Base-by-base conservation (phyloP, 345 rosid species). In the Syzygium aromaticum region DNA sequence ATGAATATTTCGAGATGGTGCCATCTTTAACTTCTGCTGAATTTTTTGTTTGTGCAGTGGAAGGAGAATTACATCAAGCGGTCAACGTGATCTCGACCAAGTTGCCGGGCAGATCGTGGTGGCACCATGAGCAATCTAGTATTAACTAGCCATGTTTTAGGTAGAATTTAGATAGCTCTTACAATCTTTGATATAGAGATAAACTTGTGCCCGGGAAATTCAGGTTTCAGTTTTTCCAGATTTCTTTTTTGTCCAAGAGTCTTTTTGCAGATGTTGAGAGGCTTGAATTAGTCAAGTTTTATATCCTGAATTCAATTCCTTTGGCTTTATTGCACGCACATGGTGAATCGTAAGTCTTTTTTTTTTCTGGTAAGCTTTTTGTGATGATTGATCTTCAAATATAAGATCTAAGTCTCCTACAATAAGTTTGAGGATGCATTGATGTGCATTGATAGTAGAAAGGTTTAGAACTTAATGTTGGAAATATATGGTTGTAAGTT, bases 61-160 rank as follows among this genome's bases (percentile, higher is more conserved):
- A 86, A 94, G 99, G 88, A 94, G 38, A 91, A 97, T 97, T 88
- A 95, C 98, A 15, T 97, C 99, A 33, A 96, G 90, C 22, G 98
- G 99, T 30, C 97, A 92, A 84, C 87, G 99, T 63, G 99, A 97
- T 92, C 96, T 97, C 57, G 99, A 97, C 90, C 98, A 97, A 89
- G 99, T 97, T 84, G 97, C 99, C 13, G 98, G 99, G 21, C 93
- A 95, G 78, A 93, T 94, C 56, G 94, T 92, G 38, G 92, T 92
- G 87, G 91, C 94, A 51, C 90, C 92, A 23, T 87, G 82, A 87
- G 25, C 49, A 10, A 19, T 19, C 49, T 19, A 73, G 82, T 73
- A 38, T 73, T 19, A 73, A 40, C 27, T 73, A 73, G 27, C 46
- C 49, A 38, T 21, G 82, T 38, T 40, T 73, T 73, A 38, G 82